These are phyloP conservation scores for Aspergillus chevalieri DNA, from an alignment of 2,329 filamentous ascomycete species.

Conservation along the genomic window DNA sequence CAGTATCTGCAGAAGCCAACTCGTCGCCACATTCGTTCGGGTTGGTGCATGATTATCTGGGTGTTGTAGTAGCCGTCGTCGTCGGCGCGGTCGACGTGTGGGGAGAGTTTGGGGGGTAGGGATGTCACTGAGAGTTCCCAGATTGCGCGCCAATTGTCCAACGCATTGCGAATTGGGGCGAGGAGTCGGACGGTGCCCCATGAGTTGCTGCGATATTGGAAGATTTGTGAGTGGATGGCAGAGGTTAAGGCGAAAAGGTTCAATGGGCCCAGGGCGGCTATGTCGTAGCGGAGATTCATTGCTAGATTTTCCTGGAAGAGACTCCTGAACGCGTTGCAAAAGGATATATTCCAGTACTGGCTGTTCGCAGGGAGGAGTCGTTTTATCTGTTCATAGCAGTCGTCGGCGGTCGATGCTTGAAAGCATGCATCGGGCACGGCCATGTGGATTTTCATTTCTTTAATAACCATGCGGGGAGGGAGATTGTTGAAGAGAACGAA, in stretches of 20 bases:
- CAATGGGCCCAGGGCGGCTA: constrained; percentile 16
- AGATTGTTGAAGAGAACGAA: constrained; percentile 40
- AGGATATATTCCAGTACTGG: constrained; percentile 14
- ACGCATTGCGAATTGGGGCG: constrained; percentile 25
- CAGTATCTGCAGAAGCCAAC: constrained; percentile 29
- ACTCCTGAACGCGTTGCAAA: constrained; percentile 14
- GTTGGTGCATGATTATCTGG: constrained; percentile 3
- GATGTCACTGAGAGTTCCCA: constrained; percentile 14
- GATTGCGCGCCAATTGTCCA: constrained; percentile 16
- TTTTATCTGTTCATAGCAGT: constrained; percentile 10
- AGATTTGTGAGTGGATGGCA: constrained; percentile 24
- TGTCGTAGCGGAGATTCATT: constrained; percentile 3
- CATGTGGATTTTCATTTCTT: constrained; percentile 35
- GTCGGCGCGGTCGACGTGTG: constrained; percentile 1
- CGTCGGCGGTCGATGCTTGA: constrained; percentile 26
- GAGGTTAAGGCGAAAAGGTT: constrained; percentile 23
- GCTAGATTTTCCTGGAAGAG: constrained; percentile 12
- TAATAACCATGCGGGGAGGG: constrained; percentile 36
- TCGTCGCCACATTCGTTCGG: constrained; percentile 28
- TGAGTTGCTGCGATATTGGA: constrained; percentile 30
- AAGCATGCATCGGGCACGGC: constrained; percentile 33
- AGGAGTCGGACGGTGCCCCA: constrained; percentile 22
- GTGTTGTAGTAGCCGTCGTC: constrained; percentile 7
- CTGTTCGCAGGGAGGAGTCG: constrained; percentile 9
- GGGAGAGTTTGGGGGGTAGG: not conserved